A percentile compares a stretch with the other conserved stretches of the same genome.
These are phyloP conservation scores for Gossypium rotundifolium DNA, from an alignment of 345 rosid species.

Conservation along the genomic window DNA sequence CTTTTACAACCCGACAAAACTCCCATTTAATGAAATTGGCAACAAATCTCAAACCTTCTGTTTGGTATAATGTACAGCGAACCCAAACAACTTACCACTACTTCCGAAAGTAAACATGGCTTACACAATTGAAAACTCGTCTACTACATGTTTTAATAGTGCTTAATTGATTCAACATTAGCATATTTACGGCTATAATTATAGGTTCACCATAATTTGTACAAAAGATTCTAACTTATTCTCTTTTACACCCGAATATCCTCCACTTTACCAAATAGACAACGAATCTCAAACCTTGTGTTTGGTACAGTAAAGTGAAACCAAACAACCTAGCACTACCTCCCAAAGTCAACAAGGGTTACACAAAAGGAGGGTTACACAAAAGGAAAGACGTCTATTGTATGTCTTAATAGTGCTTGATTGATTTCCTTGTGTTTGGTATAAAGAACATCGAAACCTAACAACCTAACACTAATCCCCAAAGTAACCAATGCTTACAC, in stretches of 20 bases:
- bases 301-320: not conserved
- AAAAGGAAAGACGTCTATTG: not conserved
- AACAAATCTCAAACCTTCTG: not conserved
- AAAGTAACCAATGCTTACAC: not conserved
- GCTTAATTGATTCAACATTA: not conserved
- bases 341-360: not conserved
- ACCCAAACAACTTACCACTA: not conserved
- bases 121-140: not conserved
- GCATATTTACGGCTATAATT: not conserved
- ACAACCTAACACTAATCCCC: not conserved
- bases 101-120: not conserved
- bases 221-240: not conserved
- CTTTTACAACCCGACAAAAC: not conserved
- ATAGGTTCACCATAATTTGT: not conserved
- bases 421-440: not conserved
- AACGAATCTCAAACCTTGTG: not conserved
- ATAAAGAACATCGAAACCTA: not conserved
- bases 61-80: not conserved
- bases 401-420: too few species aligned
- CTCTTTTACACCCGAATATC: not conserved
- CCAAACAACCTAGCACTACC: not conserved
- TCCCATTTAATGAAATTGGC: not conserved
- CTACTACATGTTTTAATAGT: not conserved
- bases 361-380: not conserved
- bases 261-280: not conserved